Evolutionary conservation across 108 stramenopile genomes (phyloP).

Genomic region (Licmophora abbreviata): DNA sequence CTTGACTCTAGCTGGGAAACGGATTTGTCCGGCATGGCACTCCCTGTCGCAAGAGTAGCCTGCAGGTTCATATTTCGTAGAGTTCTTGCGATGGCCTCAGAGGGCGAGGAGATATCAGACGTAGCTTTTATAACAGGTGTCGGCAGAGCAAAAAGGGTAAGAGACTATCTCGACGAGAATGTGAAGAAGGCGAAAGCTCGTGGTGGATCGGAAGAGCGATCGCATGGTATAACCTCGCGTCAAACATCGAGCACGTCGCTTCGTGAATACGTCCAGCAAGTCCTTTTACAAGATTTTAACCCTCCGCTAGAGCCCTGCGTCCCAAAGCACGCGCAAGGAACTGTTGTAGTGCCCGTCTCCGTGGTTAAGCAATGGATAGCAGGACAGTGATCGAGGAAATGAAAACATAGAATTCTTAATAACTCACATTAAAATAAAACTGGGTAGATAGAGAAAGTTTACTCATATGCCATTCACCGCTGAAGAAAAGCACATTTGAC

Average conservation of each 20-base stretch:
- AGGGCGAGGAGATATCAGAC: slow-evolving; percentile 22
- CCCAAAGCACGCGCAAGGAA: slow-evolving; percentile 39
- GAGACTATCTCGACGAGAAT: neutral
- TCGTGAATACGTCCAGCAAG: slow-evolving; percentile 37
- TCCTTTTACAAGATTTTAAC: slow-evolving; percentile 36
- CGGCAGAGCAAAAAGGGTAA: slow-evolving; percentile 15
- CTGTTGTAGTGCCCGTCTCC: slow-evolving; percentile 9
- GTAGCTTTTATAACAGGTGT: slow-evolving; percentile 70
- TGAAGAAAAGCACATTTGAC: too few species aligned
- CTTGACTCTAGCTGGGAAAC: slow-evolving; percentile 59
- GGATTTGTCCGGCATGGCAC: slow-evolving; percentile 60
- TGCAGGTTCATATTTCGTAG: slow-evolving; percentile 45
- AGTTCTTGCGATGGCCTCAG: slow-evolving; percentile 7
- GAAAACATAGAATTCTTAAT: too few species aligned
- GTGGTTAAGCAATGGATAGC: slow-evolving; percentile 6
- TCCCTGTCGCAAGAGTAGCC: slow-evolving; percentile 69
- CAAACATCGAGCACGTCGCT: slow-evolving; percentile 16
- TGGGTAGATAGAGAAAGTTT: too few species aligned
- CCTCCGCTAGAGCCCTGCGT: slow-evolving; percentile 35
- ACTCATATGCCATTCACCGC: too few species aligned
- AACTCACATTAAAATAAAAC: too few species aligned
- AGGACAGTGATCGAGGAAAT: slow-evolving; percentile 1
- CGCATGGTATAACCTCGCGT: slow-evolving; percentile 2
- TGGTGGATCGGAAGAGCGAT: too few species aligned
- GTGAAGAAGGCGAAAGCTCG: slow-evolving; percentile 4